Evolutionary conservation across 306 rosid genomes (phyloP).

Genomic region (Castanea sativa): DNA sequence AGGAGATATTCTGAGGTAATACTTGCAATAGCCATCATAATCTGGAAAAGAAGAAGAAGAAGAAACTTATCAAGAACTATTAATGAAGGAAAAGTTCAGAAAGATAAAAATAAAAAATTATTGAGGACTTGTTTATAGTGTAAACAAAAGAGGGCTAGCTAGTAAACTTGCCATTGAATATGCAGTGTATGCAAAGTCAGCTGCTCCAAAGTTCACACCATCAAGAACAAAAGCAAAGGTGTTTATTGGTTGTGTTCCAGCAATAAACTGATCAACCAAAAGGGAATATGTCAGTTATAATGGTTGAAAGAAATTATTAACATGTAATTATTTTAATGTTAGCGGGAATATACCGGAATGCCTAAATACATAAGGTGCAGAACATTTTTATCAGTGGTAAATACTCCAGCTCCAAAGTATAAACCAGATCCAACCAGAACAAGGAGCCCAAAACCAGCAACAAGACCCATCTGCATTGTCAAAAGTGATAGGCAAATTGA

Average conservation of each 20-base stretch:
- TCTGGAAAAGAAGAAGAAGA: conserved; percentile 32
- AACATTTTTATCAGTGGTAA: conserved; percentile 58
- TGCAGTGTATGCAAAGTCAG: conserved; percentile 89
- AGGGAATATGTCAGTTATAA: conserved; percentile 2
- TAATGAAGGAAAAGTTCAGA: neutral
- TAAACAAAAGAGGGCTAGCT: neutral
- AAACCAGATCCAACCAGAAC: conserved; percentile 67
- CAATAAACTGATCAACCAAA: conserved; percentile 62
- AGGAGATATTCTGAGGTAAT: conserved; percentile 54
- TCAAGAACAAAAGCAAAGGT: conserved; percentile 87
- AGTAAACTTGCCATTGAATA: conserved; percentile 63
- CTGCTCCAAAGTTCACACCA: conserved; percentile 93
- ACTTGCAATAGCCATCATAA: conserved; percentile 68
- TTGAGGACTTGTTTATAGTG: neutral
- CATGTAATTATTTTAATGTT: neutral
- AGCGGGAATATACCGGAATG: conserved; percentile 56
- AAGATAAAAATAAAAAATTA: neutral
- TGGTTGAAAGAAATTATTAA: neutral
- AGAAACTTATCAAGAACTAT: neutral
- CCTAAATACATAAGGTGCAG: conserved; percentile 67
- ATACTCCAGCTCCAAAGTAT: conserved; percentile 76
- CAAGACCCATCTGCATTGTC: conserved; percentile 59
- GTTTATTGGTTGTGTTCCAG: conserved; percentile 92
- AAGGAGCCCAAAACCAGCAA: conserved; percentile 73
- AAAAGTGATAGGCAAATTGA: neutral